Conservation (phyloP, 2,329 filamentous ascomycete genomes). For the Xylaria sp. region DNA sequence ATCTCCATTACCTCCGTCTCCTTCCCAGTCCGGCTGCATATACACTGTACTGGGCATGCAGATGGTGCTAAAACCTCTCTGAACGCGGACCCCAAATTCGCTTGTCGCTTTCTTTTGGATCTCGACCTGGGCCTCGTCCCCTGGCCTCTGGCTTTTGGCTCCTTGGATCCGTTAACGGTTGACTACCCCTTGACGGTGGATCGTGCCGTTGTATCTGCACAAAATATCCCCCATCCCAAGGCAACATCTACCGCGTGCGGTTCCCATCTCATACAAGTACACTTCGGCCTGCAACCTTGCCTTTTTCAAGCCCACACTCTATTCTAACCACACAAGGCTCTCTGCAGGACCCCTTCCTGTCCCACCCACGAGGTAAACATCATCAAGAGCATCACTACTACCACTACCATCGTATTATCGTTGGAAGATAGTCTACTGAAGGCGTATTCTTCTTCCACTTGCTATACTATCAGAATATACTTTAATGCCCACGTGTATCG, state of each 20-base stretch:
- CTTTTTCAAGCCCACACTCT: constrained; percentile 41
- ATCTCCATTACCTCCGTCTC: constrained; percentile 43
- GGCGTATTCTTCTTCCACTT: background rate
- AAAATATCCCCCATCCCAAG: constrained; percentile 41
- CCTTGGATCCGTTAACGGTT: constrained; percentile 36
- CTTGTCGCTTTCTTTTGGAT: constrained; percentile 35
- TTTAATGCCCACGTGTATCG: constrained; percentile 13
- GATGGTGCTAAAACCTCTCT: constrained; percentile 42
- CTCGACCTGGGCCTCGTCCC: constrained; percentile 39
- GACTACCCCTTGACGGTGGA: constrained; percentile 40
- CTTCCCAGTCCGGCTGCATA: constrained; percentile 44
- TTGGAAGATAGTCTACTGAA: constrained; percentile 19
- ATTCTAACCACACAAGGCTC: constrained; percentile 38
- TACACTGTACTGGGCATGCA: constrained; percentile 41
- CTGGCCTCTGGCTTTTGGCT: constrained; percentile 35
- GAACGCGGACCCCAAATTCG: constrained; percentile 40
- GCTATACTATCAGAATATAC: constrained; percentile 11
- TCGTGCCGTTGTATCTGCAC: constrained; percentile 40
- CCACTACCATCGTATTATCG: constrained; percentile 26
- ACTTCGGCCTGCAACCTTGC: constrained; percentile 44
- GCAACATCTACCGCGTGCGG: constrained; percentile 43
- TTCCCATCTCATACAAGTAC: constrained; percentile 44
- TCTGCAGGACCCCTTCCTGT: constrained; percentile 35
- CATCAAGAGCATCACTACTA: constrained; percentile 19
- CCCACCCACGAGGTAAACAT: constrained; percentile 31